Evolutionary conservation across 2,329 filamentous ascomycete genomes (phyloP), one percentile per base, ranked within the genome.

Genomic region (Exophiala dermatitidis): DNA sequence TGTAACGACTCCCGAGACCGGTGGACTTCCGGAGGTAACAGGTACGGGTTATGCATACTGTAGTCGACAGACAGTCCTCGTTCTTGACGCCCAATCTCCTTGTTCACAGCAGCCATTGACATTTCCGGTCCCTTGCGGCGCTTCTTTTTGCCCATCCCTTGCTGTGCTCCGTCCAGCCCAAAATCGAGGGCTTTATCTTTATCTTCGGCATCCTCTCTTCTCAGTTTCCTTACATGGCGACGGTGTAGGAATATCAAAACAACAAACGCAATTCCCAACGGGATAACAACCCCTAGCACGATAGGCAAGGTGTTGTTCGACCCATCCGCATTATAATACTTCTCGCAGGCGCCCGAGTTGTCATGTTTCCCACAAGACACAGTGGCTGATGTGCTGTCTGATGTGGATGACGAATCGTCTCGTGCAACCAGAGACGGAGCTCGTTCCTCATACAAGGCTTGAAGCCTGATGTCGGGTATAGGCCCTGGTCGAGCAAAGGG

Each of bases 141-240:
- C 60, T 74, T 77, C 38, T 65, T 66, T 54, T 74, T 74, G 43
- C n/a, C 8, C 3, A 28, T 12, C 52, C 65, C 59, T 36, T 66
- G 57, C 36, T 62, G 60, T 4, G 74, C 69, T 32, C 74, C 69
- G 52, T 85, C 88, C 66, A 96, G 71, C 34, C 93, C 93, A 67
- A 96, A 98, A 69, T 98, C 93, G 66, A 97, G 78, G 0, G 89
- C 93, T 66, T 86, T 90, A 70, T 94, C 88, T 62, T 88, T 88
- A 69, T 96, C 90, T 58, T 86, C 82, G 12, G 79, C 77, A 71
- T 98, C 93, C 71, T 98, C 93, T 54, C 77, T 73, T 51, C 77
- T 76, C 59, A 89, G 77, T 64, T 82, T 89, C 67, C 79, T 82
- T 37, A 87, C 72, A 64, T 89, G 86, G 68, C 88, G 80, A 48